These are phyloP conservation scores for Parvularia atlantis DNA, from an alignment of 78 protist species.

Conservation along the genomic window DNA sequence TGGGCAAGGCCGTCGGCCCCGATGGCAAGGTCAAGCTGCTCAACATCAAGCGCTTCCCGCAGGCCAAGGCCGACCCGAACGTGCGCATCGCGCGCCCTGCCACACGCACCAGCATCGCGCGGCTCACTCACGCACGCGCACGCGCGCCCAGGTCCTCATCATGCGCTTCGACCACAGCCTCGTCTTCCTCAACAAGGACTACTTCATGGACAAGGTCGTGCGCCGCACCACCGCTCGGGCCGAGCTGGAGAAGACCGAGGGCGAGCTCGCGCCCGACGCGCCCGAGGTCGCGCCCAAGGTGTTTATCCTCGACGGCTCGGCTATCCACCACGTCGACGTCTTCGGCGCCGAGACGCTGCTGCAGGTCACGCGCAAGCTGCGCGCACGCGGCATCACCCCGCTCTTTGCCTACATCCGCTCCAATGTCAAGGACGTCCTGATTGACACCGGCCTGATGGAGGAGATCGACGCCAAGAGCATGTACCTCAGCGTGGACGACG, in stretches of 20 bases:
- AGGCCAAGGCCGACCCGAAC: conserved; percentile 38
- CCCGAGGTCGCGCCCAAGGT: conserved; percentile 17
- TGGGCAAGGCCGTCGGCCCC: conserved; percentile 53
- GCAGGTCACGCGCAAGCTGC: no score
- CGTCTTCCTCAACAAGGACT: conserved; percentile 30
- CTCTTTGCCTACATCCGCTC: no score
- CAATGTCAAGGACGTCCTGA: no score
- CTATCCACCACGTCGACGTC: conserved; percentile 45
- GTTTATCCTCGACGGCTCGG: conserved; percentile 30
- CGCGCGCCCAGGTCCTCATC: no score
- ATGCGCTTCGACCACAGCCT: conserved; percentile 34
- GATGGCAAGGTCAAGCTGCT: conserved; percentile 25
- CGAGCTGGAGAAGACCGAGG: conserved; percentile 6
- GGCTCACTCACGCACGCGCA: not conserved
- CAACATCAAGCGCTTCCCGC: conserved; percentile 21
- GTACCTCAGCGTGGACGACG: no score
- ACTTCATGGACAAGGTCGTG: conserved; percentile 36
- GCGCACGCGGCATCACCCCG: no score
- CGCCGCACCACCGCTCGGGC: not conserved
- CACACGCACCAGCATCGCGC: not conserved
- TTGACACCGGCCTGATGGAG: no score
- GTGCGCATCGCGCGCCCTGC: not conserved
- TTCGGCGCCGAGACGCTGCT: no score
- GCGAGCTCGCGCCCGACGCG: conserved; percentile 6
- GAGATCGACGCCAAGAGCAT: no score